Evolutionary conservation across 2,329 filamentous ascomycete species (phyloP), one percentile per base, ranked within the genome.

Genomic region (Fusarium aywerte): DNA sequence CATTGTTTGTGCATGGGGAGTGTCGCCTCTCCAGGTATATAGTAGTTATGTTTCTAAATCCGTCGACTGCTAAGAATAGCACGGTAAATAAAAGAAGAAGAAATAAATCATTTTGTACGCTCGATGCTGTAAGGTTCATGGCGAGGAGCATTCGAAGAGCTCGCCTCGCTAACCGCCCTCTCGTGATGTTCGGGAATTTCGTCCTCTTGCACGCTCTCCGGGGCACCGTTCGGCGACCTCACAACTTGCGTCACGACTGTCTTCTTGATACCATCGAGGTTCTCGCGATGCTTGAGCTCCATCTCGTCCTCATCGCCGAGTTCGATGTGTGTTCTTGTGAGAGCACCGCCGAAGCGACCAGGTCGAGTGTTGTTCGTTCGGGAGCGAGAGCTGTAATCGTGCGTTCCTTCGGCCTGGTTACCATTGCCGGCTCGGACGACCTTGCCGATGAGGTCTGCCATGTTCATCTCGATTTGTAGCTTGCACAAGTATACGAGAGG

Each of bases 221-320:
- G 54, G 4, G 49, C 63, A 25, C 25, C 52, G 12, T 61, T 60
- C 9, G 68, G 63, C 4, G 54, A 56, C 11, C 66, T 38, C 7
- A 67, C 40, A 38, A 71, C 58, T 16, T 71, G 45, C 15, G 69
- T 71, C 11, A 71, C 63, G 10, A 71, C 53, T 4, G 69, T 71
- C 53, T 71, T 71, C 52, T 71, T 63, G 43, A 71, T 71, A 7
- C 69, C 69, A 10, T 69, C 59, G 9, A 69, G 48, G 45, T 71
- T 68, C 47, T 71, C 60, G 2, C 69, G 59, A n/a, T 65, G 59
- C 55, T 71, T 71, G 25, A 67, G 68, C 39, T 71, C 69, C 7
- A 73, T 69, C 40, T 74, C 61, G 16, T 76, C 64, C 15, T 71
- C 73, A 4, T 72, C 69, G 38, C 64, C 67, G 7, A 73, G 65